Evolutionary conservation across 2,329 filamentous ascomycete species (phyloP), one percentile per base, ranked within the genome.

Genomic region (Diaporthe sp.): DNA sequence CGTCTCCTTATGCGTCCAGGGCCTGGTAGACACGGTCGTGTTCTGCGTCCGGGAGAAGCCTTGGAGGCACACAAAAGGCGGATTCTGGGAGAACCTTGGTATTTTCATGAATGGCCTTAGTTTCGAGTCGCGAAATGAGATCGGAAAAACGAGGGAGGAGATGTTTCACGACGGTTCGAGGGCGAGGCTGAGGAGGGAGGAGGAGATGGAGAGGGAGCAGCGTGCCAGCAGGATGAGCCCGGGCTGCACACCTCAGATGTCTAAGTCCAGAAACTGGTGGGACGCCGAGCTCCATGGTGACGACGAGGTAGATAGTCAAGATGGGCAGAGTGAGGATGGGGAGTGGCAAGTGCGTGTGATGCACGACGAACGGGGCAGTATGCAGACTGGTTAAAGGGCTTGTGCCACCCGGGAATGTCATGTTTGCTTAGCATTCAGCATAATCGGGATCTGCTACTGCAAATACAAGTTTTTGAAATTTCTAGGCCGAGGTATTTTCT

Each of bases 11-110:
- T 90, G 88, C 62, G 86, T 90, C 49, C 93, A 95, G 82, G 94
- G 93, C 3, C 87, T 91, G 1, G 90, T 92, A 1, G 92, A 96
- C 80, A 91, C 92, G 76, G 82, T 89, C 73, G 88, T 96, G 31
- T 96, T 96, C 82, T 89, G 88, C 42, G 85, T 89, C 42, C 89
- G 93, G 59, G 94, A 96, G 82, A 91, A 91, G 81, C 94, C 94
- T 0, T 96, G 94, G 94, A 85, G 85, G 59, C 87, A 92, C 74
- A 88, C 91, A 67, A 80, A 77, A 17, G 81, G 79, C 73, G 80
- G 81, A 3, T 83, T 84, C 75, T 83, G 82, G 81, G 79, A 78
- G 46, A 73, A 77, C 10, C 73, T 85, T 58, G 79, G 74, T 34
- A 72, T 78, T 69, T 70, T 74, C 22, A 61, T 84, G 59, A 73